A percentile compares a stretch with the other conserved stretches of the same genome.
These are phyloP conservation scores for Pyrenochaeta sp. DNA, from an alignment of 2,329 filamentous ascomycete genomes.

Conservation along the genomic window DNA sequence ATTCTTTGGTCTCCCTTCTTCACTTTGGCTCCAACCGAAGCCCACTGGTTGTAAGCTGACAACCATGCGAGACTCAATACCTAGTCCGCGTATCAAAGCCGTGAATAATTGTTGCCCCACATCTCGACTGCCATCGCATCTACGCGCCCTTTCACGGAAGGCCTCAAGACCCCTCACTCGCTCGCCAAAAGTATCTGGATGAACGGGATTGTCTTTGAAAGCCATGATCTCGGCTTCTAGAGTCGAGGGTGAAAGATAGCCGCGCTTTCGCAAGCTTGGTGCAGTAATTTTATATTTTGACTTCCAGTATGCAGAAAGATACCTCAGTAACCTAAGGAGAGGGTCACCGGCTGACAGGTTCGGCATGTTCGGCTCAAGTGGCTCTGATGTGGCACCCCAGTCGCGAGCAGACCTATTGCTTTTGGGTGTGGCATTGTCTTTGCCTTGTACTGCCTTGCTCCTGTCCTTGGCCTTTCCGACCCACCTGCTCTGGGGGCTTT, in stretches of 20 bases:
- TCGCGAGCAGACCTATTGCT: constrained; percentile 64
- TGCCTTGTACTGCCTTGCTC: constrained; percentile 17
- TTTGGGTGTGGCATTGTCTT: constrained; percentile 49
- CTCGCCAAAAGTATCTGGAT: constrained; percentile 78
- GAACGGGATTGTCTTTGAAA: constrained; percentile 69
- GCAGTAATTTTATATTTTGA: constrained; percentile 79
- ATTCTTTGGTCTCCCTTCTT: constrained; percentile 71
- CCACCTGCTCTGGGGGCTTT: constrained; percentile 30
- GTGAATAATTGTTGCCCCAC: constrained; percentile 90
- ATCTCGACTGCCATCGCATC: constrained; percentile 83
- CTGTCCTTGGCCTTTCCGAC: constrained; percentile 8
- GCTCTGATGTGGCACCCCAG: constrained; percentile 75
- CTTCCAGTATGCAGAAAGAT: constrained; percentile 87
- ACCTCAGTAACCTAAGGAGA: constrained; percentile 76
- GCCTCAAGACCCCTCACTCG: constrained; percentile 70
- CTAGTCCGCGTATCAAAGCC: constrained; percentile 79
- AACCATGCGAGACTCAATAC: constrained; percentile 83
- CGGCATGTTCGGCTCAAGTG: constrained; percentile 72
- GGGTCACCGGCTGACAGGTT: constrained; percentile 88
- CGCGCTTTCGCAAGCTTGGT: constrained; percentile 85
- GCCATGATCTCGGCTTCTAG: constrained; percentile 78
- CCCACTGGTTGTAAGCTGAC: constrained; percentile 85
- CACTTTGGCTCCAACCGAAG: constrained; percentile 88
- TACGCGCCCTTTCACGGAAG: constrained; percentile 73
- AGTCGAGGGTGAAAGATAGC: constrained; percentile 81